These are phyloP conservation scores for Aspergillus niger DNA, from an alignment of 2,329 filamentous ascomycete species.

Conservation along the genomic window DNA sequence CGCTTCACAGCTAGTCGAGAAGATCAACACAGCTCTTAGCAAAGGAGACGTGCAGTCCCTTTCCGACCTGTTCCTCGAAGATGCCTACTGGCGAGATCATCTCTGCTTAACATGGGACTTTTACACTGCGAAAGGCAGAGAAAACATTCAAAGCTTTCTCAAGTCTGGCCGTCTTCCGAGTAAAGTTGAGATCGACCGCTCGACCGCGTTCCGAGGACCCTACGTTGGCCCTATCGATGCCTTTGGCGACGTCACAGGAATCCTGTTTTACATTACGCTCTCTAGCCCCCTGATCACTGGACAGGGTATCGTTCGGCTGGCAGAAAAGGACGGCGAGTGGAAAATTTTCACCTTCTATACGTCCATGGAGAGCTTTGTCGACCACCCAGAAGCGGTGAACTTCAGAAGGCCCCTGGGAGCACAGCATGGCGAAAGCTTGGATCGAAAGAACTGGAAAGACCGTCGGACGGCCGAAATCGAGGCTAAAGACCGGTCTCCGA, in stretches of 20 bases:
- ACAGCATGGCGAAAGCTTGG: constrained; percentile 55
- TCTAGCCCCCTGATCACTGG: constrained; percentile 59
- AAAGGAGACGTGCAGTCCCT: constrained; percentile 37
- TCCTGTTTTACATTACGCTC: constrained; percentile 60
- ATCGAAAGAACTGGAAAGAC: constrained; percentile 63
- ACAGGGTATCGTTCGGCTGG: constrained; percentile 58
- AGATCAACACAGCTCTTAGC: constrained; percentile 44
- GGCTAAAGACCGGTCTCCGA: constrained; percentile 56
- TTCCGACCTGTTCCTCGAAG: constrained; percentile 51
- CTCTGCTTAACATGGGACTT: constrained; percentile 59
- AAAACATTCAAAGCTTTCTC: constrained; percentile 42
- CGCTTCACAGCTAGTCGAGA: constrained; percentile 38
- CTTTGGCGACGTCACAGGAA: constrained; percentile 51
- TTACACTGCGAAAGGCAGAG: constrained; percentile 53
- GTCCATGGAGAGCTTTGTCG: constrained; percentile 56
- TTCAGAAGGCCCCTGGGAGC: constrained; percentile 57
- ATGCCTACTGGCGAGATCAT: constrained; percentile 62
- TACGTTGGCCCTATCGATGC: constrained; percentile 52
- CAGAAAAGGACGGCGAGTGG: constrained; percentile 51
- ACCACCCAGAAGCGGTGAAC: constrained; percentile 54
- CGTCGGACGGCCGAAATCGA: constrained; percentile 52
- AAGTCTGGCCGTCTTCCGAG: constrained; percentile 46
- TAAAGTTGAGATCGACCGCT: constrained; percentile 51
- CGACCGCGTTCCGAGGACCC: constrained; percentile 48
- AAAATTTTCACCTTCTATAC: constrained; percentile 68